These are phyloP conservation scores for Yarrowia osloensis DNA, from an alignment of 805 yeast species.

Conservation along the genomic window DNA sequence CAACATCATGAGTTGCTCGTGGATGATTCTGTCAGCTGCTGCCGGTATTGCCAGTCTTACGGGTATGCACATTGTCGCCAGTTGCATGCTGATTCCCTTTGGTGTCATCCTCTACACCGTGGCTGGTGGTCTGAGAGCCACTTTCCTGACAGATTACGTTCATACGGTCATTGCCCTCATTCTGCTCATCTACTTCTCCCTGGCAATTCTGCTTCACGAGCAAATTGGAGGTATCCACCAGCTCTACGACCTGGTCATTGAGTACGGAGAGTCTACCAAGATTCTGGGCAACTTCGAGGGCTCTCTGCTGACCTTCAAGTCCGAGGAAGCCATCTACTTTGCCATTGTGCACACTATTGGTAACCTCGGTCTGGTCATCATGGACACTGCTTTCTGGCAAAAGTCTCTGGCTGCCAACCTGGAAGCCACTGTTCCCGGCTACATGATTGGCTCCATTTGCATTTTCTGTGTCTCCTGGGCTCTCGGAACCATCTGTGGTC, in stretches of 20 bases:
- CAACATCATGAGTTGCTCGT: constrained; percentile 42
- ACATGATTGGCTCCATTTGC: constrained; percentile 50
- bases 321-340: constrained; percentile 33
- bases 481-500: constrained; percentile 43
- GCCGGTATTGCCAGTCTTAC: constrained; percentile 48
- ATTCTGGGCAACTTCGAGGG: constrained; percentile 33
- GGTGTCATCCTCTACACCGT: constrained; percentile 54
- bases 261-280: constrained; percentile 45
- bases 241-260: constrained; percentile 49
- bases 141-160: constrained; percentile 56
- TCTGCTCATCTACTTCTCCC: constrained; percentile 37
- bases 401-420: constrained; percentile 50
- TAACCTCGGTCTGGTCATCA: constrained; percentile 34
- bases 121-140: constrained; percentile 55
- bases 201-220: constrained; percentile 44
- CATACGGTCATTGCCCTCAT: constrained; percentile 48
- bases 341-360: constrained; percentile 34
- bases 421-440: constrained; percentile 48
- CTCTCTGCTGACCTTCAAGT: constrained; percentile 52
- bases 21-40: constrained; percentile 50
- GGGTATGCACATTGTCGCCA: constrained; percentile 53
- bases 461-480: constrained; percentile 50
- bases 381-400: constrained; percentile 45
- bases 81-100: constrained; percentile 50
- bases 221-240: constrained; percentile 50